Conservation (phyloP, 495 filamentous ascomycete species). For the Podospora australis region DNA sequence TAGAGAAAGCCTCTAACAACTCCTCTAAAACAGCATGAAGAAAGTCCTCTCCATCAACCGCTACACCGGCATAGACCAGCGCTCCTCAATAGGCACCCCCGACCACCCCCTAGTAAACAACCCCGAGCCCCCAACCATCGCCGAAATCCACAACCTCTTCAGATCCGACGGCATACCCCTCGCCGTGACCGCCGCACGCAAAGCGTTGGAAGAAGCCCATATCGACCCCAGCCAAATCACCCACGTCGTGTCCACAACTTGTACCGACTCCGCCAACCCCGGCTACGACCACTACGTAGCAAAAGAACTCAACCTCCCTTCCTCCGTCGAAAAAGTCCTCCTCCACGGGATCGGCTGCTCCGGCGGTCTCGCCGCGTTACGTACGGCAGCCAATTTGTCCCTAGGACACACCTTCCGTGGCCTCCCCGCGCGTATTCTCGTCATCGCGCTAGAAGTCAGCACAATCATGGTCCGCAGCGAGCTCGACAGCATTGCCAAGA, state of each 20-base stretch:
- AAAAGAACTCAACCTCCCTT: constrained; percentile 44
- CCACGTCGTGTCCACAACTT: constrained; percentile 60
- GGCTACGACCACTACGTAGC: constrained; percentile 60
- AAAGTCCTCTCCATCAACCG: constrained; percentile 57
- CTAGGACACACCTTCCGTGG: constrained; percentile 47
- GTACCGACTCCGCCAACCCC: constrained; percentile 62
- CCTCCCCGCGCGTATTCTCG: constrained; percentile 49
- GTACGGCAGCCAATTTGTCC: constrained; percentile 56
- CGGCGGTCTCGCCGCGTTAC: constrained; percentile 57
- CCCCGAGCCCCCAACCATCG: constrained; percentile 46
- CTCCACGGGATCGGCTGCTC: constrained; percentile 59
- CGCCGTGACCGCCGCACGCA: constrained; percentile 49
- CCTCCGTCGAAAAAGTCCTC: constrained; percentile 49
- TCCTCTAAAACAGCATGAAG: constrained; percentile 38
- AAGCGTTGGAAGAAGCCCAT: constrained; percentile 52
- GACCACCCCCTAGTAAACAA: constrained; percentile 53
- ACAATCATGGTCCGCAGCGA: constrained; percentile 53
- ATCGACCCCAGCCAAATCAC: constrained; percentile 48
- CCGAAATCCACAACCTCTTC: constrained; percentile 48
- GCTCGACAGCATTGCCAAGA: constrained; percentile 46
- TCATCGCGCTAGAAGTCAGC: constrained; percentile 55
- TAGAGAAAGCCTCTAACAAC: not conserved
- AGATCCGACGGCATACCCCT: constrained; percentile 53
- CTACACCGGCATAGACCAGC: constrained; percentile 56
- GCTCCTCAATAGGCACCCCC: constrained; percentile 51